Evolutionary conservation across 768 basidiomycete genomes (phyloP), one percentile per base, ranked within the genome.

Genomic region (Collybia sordida): DNA sequence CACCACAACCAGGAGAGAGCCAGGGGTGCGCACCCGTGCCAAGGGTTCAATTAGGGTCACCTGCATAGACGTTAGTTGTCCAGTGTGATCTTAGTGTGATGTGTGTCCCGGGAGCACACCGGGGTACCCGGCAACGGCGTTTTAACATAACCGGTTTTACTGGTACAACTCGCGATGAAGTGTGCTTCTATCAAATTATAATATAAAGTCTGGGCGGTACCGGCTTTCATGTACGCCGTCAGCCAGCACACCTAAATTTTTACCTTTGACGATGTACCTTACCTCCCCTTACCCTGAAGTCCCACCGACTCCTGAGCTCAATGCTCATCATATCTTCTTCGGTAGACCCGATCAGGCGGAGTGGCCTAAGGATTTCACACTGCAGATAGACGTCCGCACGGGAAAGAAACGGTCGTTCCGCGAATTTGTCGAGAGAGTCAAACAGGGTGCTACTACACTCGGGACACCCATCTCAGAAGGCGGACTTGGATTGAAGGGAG

Each of bases 391-490:
- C 55, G 75, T 76, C 0, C 57, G 68, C 27, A 81, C 81, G 0
- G 83, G 79, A 2, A 59, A 70, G 47, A 69, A 61, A 43, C 64
- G 78, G 11, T 73, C 69, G 9, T 79, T 69, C 53, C 70, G 66
- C 21, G 74, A 86, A 51, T 77, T 86, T 52, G 45, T 73, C 12
- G 75, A 78, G 31, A 71, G 72, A 12, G 73, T 88, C 0, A 68
- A 72, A 7, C 72, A 81, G 43, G 77, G 78, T 14, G 78, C 82
- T 2, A 86, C 85, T 0, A 84, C 79, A 0, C 69, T 89, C 11
- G 77, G 68, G 2, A 61, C 68, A n/a, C 71, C 78, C 4, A 50
- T 67, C 11, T 55, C 66, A 0, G 61, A 75, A 15, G 85, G 85
- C 0, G 86, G 88, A 0, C 68, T 87, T 1, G 85, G 78, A 0